phyloP scores from a whole-genome alignment of 1,284 basidiomycete genomes.

The Veloboletus limbatus region DNA sequence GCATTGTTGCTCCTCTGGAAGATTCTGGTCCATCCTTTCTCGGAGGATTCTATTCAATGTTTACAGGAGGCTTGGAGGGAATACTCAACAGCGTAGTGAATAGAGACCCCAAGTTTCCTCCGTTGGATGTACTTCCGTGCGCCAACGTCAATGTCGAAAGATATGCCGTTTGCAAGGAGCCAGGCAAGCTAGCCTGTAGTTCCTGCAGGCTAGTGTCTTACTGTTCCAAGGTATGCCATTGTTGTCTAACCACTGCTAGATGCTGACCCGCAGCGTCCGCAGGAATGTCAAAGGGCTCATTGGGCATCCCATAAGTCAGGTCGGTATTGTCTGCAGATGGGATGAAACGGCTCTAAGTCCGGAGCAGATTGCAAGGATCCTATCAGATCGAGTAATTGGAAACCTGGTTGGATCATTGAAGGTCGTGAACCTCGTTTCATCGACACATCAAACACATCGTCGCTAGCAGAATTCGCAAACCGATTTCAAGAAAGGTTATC shows the following conservation, averaged over 20 bases:
- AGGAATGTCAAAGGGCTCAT: constrained; percentile 29
- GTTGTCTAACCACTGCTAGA: background rate
- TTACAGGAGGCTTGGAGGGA: constrained; percentile 12
- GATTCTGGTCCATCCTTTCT: constrained; percentile 10
- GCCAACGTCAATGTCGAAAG: constrained; percentile 23
- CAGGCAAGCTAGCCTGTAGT: constrained; percentile 33
- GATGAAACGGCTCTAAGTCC: background rate
- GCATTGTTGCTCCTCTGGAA: constrained; percentile 16
- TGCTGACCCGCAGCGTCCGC: background rate
- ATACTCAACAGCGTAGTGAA: constrained; percentile 10
- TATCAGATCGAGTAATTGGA: constrained; percentile 22
- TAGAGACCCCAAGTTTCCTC: constrained; percentile 14
- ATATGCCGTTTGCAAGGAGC: constrained; percentile 23
- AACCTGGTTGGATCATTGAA: constrained; percentile 25
- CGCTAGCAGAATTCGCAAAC: constrained; percentile 9
- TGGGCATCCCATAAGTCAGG: constrained; percentile 27
- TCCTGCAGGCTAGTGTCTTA: constrained; percentile 40
- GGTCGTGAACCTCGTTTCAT: constrained; percentile 24
- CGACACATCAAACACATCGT: constrained; percentile 3
- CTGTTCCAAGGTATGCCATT: constrained; percentile 35
- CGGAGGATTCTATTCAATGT: constrained; percentile 8
- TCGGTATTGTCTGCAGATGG: constrained; percentile 1
- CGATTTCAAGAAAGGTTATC: constrained; percentile 16
- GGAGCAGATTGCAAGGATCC: constrained; percentile 26
- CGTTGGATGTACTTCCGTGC: constrained; percentile 27